phyloP scores from a whole-genome alignment of 1,284 basidiomycete genomes.

The Cutaneotrichosporon sp. region DNA sequence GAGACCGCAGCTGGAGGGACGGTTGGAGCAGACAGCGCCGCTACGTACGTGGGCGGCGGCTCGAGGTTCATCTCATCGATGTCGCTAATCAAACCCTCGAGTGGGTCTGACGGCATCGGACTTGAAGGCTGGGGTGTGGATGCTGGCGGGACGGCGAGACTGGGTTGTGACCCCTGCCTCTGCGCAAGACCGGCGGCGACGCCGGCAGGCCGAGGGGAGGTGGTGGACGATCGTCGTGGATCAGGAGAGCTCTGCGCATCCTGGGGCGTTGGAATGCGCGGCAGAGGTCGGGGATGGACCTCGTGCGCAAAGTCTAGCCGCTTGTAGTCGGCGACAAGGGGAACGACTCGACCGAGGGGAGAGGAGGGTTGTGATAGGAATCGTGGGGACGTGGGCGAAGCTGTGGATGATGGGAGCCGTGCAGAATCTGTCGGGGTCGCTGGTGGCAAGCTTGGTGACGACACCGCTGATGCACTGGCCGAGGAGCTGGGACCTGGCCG shows the following conservation, averaged over 20 bases:
- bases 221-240: not conserved
- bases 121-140: not conserved
- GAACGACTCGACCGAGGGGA: not conserved
- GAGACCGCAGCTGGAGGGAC: not conserved
- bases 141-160: not conserved
- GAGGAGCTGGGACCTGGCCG: not conserved
- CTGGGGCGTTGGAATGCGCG: not conserved
- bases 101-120: not conserved
- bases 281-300: not conserved
- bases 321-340: slow-evolving; percentile 7
- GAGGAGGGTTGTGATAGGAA: not conserved
- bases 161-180: not conserved
- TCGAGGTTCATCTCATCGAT: not conserved
- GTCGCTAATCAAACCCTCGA: not conserved
- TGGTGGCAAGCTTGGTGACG: not conserved
- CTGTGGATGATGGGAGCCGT: not conserved
- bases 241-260: not conserved
- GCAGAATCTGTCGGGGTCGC: not conserved
- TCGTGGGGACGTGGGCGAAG: not conserved
- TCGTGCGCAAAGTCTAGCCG: too few species aligned
- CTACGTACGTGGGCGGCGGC: slow-evolving; percentile 2
- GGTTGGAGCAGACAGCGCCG: not conserved
- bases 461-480: not conserved
- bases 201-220: not conserved
- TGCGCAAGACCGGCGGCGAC: not conserved